A percentile compares a stretch with the other conserved stretches of the same genome.
Evolutionary conservation across 2,329 filamentous ascomycete species (phyloP).

Genomic region (Fusarium setosum): DNA sequence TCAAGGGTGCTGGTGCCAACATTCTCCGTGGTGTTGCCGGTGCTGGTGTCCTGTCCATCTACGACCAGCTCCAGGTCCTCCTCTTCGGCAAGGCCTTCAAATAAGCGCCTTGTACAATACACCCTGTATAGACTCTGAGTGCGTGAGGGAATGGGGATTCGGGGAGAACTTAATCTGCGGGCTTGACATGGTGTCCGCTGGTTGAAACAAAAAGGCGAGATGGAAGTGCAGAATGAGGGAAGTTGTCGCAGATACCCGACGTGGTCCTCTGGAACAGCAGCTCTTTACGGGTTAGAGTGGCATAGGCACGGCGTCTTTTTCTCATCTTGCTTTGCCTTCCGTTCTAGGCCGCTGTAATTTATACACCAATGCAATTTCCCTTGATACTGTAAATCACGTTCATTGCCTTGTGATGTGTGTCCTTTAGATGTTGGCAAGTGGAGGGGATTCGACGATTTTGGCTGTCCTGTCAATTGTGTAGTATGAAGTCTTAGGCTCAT

Average conservation of each 20-base stretch:
- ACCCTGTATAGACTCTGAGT: conserved; percentile 56
- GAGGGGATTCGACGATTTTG: no score
- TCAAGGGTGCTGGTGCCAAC: conserved; percentile 99
- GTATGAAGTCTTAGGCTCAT: no score
- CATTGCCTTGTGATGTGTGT: background rate
- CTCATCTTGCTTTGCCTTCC: conserved; percentile 57
- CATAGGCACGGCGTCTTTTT: conserved; percentile 61
- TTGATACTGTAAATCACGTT: conserved; percentile 45
- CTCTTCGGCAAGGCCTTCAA: conserved; percentile 99
- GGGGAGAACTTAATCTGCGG: conserved; percentile 46
- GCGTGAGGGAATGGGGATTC: conserved; percentile 44
- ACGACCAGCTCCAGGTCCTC: conserved; percentile 99
- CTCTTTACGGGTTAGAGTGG: conserved; percentile 61
- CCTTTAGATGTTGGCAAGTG: no score
- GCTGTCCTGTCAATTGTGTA: no score
- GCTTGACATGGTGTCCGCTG: conserved; percentile 52
- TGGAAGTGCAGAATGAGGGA: conserved; percentile 57
- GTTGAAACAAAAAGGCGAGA: conserved; percentile 60
- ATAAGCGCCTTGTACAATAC: conserved; percentile 55
- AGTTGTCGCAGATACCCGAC: conserved; percentile 53
- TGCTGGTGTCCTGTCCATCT: conserved; percentile 99
- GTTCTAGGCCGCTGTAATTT: conserved; percentile 71
- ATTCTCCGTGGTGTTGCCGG: conserved; percentile 99
- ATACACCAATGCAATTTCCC: conserved; percentile 69
- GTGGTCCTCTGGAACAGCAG: conserved; percentile 54